Percentiles rank a stretch among this genome's conserved stretches.
Evolutionary conservation across 140 eudicot genomes (phyloP).

Genomic region (Oenanthe javanica): DNA sequence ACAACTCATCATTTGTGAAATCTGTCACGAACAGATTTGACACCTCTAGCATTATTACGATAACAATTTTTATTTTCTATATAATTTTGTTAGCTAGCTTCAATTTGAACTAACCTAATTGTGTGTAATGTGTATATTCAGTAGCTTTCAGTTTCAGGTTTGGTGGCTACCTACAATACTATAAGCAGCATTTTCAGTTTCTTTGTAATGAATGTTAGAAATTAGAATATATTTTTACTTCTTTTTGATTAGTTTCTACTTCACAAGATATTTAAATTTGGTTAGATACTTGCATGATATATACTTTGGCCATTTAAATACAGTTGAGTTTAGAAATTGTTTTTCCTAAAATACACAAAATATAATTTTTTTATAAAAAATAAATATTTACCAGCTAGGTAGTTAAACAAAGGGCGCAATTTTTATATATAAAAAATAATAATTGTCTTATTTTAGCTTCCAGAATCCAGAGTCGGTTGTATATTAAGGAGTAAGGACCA

Average conservation of each 20-base stretch:
- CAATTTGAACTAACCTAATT: neutral
- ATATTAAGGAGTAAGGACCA: too few species aligned
- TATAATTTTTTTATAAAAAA: too few species aligned
- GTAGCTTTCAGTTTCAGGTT: constrained; percentile 29
- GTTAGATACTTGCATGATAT: neutral
- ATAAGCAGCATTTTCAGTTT: neutral
- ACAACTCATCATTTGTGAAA: too few species aligned
- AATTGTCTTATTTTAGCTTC: too few species aligned
- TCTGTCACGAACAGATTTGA: too few species aligned
- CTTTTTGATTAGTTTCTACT: neutral
- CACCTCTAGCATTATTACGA: too few species aligned
- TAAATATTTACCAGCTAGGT: too few species aligned
- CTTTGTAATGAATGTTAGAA: neutral
- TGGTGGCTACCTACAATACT: constrained; percentile 16
- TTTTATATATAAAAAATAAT: too few species aligned
- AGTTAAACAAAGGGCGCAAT: too few species aligned
- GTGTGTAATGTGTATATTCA: neutral
- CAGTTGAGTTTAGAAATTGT: neutral
- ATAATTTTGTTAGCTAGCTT: neutral
- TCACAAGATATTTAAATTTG: neutral
- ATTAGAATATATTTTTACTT: neutral
- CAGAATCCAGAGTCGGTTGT: too few species aligned
- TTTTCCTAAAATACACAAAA: neutral
- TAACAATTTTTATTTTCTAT: too few species aligned
- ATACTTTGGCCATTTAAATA: neutral